Conservation (phyloP, 257 asterid genomes). For the Misopates orontium region DNA sequence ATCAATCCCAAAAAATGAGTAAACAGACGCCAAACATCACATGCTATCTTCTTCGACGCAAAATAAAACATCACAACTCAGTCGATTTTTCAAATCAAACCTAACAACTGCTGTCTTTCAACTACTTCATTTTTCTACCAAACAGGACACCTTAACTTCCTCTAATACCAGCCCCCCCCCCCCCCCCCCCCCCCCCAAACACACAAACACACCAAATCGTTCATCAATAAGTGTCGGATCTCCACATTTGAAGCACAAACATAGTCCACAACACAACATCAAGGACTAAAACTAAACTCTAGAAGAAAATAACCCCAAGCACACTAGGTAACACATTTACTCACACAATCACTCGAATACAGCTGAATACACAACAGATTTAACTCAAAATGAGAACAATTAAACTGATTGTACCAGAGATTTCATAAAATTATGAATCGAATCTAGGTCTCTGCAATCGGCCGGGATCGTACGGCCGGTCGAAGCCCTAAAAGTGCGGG, state of each 20-base stretch:
- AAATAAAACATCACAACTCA: constrained; percentile 14
- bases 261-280: neutral
- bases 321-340: neutral
- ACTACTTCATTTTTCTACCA: neutral
- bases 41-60: constrained; percentile 2
- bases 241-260: neutral
- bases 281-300: constrained; percentile 10
- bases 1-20: constrained; percentile 20
- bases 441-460: constrained; percentile 47
- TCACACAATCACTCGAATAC: neutral
- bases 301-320: too few species aligned
- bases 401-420: constrained; percentile 42
- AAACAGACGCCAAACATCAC: constrained; percentile 7
- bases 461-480: constrained; percentile 31
- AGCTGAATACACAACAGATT: constrained; percentile 13
- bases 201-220: neutral
- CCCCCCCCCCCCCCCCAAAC: too few species aligned
- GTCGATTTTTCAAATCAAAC: constrained; percentile 10
- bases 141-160: neutral
- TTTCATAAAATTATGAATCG: constrained; percentile 58
- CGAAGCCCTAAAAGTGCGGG: constrained; percentile 56
- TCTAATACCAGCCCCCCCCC: neutral
- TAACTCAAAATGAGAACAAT: neutral
- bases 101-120: neutral
- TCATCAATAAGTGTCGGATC: neutral